Evolutionary conservation across 2,329 filamentous ascomycete species (phyloP).

Genomic region (Ophiosphaerella korrae): DNA sequence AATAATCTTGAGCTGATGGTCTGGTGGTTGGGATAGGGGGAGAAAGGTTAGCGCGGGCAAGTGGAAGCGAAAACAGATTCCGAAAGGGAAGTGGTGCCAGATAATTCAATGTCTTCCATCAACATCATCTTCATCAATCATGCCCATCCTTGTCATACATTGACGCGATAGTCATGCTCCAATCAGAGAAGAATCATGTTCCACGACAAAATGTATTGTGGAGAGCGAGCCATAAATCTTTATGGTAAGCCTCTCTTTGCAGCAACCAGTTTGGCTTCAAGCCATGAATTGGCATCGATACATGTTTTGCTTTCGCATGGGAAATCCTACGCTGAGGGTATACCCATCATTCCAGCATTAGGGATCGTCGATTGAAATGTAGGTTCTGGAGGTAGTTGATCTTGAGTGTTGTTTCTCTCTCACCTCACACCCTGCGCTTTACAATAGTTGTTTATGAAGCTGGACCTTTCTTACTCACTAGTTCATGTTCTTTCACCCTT

Average conservation of each 20-base stretch:
- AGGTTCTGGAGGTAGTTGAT: not conserved
- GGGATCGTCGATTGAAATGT: not conserved
- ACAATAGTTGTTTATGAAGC: not conserved
- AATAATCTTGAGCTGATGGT: not conserved
- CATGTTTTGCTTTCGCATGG: too few relatives aligned
- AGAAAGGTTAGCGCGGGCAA: conserved; percentile 6
- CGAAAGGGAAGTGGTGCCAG: conserved; percentile 16
- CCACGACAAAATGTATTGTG: too few relatives aligned
- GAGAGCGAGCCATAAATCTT: too few relatives aligned
- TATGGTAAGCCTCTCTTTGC: too few relatives aligned
- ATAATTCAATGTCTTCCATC: not conserved
- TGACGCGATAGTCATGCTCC: not conserved
- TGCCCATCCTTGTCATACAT: not conserved
- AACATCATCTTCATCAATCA: conserved; percentile 1
- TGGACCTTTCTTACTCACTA: too few relatives aligned
- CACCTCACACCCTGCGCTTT: not conserved
- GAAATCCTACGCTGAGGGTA: too few relatives aligned
- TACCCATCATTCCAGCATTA: too few relatives aligned
- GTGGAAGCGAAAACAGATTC: conserved; percentile 13
- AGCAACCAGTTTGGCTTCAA: too few relatives aligned
- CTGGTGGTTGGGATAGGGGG: conserved; percentile 5
- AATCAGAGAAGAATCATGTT: not conserved
- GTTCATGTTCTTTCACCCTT: too few relatives aligned
- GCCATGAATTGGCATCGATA: too few relatives aligned
- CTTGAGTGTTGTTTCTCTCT: not conserved